Evolutionary conservation across 148 eudicot genomes (phyloP).

Genomic region (Pouteria glomerata): DNA sequence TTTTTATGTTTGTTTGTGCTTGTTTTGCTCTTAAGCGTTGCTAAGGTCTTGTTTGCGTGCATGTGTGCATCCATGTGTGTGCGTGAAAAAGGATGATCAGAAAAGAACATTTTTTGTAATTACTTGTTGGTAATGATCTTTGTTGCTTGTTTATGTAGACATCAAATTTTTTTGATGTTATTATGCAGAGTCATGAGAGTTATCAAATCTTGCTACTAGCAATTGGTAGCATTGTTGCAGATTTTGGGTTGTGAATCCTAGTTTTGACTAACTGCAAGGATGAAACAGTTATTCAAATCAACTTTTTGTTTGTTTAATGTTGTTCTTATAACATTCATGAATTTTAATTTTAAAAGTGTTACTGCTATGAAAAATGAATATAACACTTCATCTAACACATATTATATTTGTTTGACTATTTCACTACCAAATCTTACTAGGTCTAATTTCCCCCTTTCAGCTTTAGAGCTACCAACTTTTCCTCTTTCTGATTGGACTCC

Average conservation of each 20-base stretch:
- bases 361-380: too few relatives aligned
- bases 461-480: conserved; percentile 3
- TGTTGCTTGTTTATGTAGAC: not conserved
- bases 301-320: not conserved
- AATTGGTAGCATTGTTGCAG: not conserved
- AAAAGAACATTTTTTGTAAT: not conserved
- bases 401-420: not conserved
- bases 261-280: not conserved
- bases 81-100: too few relatives aligned
- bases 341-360: not conserved
- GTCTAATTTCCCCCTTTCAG: not conserved
- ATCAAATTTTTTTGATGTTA: not conserved
- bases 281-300: not conserved
- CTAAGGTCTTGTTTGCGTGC: not conserved
- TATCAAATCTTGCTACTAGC: not conserved
- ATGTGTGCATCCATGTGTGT: too few relatives aligned
- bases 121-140: not conserved
- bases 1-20: not conserved
- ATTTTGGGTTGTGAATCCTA: not conserved
- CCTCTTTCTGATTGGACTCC: not conserved
- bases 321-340: not conserved
- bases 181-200: not conserved
- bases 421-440: not conserved
- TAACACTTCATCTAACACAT: too few relatives aligned
- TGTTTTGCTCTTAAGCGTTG: not conserved